Evolutionary conservation across 148 eudicot species (phyloP).

Genomic region (Camellia granthamiana): DNA sequence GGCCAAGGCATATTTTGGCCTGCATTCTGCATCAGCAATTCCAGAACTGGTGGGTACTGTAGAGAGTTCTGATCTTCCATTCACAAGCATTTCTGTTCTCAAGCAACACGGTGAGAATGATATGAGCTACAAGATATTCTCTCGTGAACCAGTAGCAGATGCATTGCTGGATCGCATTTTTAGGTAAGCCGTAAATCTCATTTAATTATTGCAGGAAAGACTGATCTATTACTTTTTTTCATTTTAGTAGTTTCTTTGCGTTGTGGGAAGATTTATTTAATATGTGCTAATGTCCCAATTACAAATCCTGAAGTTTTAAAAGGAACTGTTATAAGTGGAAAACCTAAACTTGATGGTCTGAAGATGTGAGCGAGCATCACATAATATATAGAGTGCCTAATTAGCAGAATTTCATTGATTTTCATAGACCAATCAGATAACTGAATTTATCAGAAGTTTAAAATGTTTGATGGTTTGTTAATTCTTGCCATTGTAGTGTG

Average conservation of each 20-base stretch:
- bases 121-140: constrained; percentile 79
- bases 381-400: background rate
- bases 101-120: constrained; percentile 59
- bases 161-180: constrained; percentile 65
- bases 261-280: background rate
- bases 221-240: background rate
- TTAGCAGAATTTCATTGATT: background rate
- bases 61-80: constrained; percentile 70
- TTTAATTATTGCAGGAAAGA: background rate
- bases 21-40: constrained; percentile 42
- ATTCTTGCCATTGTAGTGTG: constrained; percentile 32
- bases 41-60: constrained; percentile 81
- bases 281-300: background rate
- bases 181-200: constrained; percentile 42
- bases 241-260: constrained; percentile 6
- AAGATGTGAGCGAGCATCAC: background rate
- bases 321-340: background rate
- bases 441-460: background rate
- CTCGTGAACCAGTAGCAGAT: constrained; percentile 73
- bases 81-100: constrained; percentile 74
- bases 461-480: background rate
- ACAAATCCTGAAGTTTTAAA: background rate
- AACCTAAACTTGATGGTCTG: background rate
- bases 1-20: constrained; percentile 75
- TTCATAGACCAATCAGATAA: background rate